A percentile compares a stretch with the other conserved stretches of the same genome.
Evolutionary conservation across 768 basidiomycete genomes (phyloP).

Genomic region (Calocybe indica): DNA sequence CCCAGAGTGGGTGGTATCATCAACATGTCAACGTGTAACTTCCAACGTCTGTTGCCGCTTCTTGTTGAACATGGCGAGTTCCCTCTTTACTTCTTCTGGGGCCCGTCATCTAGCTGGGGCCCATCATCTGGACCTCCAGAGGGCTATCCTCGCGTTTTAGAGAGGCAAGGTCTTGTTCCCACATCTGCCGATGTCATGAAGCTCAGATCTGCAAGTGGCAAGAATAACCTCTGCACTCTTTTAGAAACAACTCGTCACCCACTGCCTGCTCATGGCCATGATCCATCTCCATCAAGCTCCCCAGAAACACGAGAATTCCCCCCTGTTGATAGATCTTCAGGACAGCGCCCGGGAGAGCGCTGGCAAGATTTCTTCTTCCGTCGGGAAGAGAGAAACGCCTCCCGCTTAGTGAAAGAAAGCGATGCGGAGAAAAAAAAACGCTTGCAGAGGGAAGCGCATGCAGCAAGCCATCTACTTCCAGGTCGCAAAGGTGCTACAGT

Average conservation of each 20-base stretch:
- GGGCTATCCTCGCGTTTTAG: not conserved
- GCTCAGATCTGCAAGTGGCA: too few species aligned
- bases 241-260: too few species aligned
- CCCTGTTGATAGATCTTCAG: too few species aligned
- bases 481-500: slow-evolving; percentile 14
- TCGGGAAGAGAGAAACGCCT: too few species aligned
- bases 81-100: not conserved
- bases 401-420: too few species aligned
- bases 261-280: too few species aligned
- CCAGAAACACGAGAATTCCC: too few species aligned
- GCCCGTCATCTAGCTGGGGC: not conserved
- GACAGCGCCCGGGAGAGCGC: too few species aligned
- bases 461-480: slow-evolving; percentile 1
- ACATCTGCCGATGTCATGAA: slow-evolving; percentile 1
- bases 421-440: not conserved
- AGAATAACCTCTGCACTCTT: too few species aligned
- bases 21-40: slow-evolving; percentile 1
- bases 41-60: not conserved
- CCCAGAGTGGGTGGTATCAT: slow-evolving; percentile 8
- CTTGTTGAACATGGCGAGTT: not conserved
- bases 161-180: not conserved
- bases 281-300: too few species aligned
- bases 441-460: not conserved
- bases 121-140: not conserved
- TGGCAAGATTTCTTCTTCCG: too few species aligned